These are phyloP conservation scores for Aureobasidium sp. DNA, from an alignment of 2,329 filamentous ascomycete genomes.

Conservation along the genomic window DNA sequence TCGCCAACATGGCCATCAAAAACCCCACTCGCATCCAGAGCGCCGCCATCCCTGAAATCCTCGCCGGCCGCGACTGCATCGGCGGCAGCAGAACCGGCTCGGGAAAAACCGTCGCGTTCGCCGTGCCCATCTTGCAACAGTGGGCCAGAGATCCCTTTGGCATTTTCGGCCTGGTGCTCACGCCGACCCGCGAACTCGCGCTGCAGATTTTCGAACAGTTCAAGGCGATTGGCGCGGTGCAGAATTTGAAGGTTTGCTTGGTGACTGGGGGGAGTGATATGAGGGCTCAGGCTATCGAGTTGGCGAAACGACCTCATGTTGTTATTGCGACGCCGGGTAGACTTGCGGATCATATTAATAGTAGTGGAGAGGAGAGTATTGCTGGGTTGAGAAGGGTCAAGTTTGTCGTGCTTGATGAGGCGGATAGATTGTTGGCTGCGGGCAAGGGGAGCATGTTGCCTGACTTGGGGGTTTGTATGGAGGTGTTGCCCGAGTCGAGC, in stretches of 20 bases:
- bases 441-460: conserved; percentile 83
- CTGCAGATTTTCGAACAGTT: conserved; percentile 96
- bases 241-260: conserved; percentile 79
- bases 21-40: conserved; percentile 88
- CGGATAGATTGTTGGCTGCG: conserved; percentile 73
- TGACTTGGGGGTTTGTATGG: conserved; percentile 82
- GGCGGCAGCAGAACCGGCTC: conserved; percentile 91
- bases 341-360: conserved; percentile 85
- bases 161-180: conserved; percentile 82
- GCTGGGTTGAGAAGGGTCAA: conserved; percentile 68
- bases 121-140: conserved; percentile 84
- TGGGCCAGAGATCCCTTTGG: conserved; percentile 89
- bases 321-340: conserved; percentile 92
- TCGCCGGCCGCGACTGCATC: conserved; percentile 87
- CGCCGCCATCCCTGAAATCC: conserved; percentile 82
- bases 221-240: conserved; percentile 80
- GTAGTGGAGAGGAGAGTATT: conserved; percentile 84
- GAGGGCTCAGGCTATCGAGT: conserved; percentile 76
- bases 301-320: conserved; percentile 75
- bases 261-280: conserved; percentile 91
- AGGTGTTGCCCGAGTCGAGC: conserved; percentile 64
- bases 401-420: conserved; percentile 91
- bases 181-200: conserved; percentile 83
- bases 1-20: conserved; percentile 70
- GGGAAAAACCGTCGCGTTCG: conserved; percentile 94